Evolutionary conservation across 352 stramenopile species (phyloP), one percentile per base, ranked within the genome.

Genomic region (Pythium phragmitis): DNA sequence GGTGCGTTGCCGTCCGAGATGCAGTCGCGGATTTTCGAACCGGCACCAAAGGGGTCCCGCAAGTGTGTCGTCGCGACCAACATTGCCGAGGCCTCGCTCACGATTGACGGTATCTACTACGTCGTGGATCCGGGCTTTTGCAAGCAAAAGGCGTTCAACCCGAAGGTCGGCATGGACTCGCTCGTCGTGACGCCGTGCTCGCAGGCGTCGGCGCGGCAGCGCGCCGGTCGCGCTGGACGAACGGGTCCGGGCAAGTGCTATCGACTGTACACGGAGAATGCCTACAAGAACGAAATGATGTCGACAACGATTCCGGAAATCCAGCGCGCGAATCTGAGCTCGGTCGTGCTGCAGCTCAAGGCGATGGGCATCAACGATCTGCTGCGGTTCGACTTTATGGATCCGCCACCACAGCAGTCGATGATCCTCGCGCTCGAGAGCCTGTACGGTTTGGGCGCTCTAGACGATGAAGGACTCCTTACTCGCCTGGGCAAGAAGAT

Each of bases 351-450:
- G 50, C 96, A 99, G 74, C 77, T 99, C 7, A 99, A 99, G 76
- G 97, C 97, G 1, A 99, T 99, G 98, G 97, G 97, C 41, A 99
- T 99, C 69, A 99, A 99, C 66, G 97, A 99, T 72, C 76, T 99
- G 16, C 81, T 99, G 55, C 82, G 84, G 23, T 99, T 99, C 75
- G 97, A 99, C 75, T 99, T 99, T 61, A 99, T 99, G 95, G 97
- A 99, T 70, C 97, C 97, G 21, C 98, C 98, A 5, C 94, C 98
- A 19, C 83, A 98, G 43, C 92, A 98, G 60, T 98, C 97, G 33
- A 76, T 99, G 17, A 89, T 99, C 3, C 96, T 93, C 58, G 97
- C 97, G 7, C 94, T 99, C 48, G 96, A 99, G 73, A 96, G 91
- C n/a, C 79, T 99, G 3, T 98, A 99, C 58, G 94, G 90, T 0